Conservation (phyloP, 305 asterid species). For the Fraxinus baroniana region DNA sequence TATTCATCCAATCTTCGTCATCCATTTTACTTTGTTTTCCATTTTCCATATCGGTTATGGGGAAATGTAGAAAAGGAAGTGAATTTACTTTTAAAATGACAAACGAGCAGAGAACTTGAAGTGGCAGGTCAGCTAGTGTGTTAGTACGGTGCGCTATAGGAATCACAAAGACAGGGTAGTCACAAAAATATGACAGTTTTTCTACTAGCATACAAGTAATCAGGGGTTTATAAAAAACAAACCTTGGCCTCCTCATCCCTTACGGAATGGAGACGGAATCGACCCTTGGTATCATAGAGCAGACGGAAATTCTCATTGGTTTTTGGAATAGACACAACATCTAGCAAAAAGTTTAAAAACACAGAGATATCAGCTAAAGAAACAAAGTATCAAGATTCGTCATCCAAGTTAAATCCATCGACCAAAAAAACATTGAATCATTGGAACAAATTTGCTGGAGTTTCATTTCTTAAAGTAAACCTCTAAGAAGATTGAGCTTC, state of each 20-base stretch:
- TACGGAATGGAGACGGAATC: conserved; percentile 58
- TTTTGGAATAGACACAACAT: conserved; percentile 68
- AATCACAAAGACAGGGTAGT: not conserved
- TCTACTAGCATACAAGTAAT: not conserved
- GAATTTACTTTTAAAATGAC: not conserved
- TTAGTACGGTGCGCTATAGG: not conserved
- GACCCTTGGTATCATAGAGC: conserved; percentile 71
- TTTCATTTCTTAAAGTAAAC: not conserved
- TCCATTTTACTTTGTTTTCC: not conserved
- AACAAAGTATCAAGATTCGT: not conserved
- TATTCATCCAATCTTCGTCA: not conserved
- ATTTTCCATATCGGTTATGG: not conserved
- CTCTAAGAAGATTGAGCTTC: not conserved
- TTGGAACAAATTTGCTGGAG: not conserved
- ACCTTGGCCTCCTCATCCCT: conserved; percentile 74
- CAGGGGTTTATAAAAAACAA: not conserved
- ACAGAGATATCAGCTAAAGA: conserved; percentile 1
- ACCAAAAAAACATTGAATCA: not conserved
- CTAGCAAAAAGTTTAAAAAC: conserved; percentile 24
- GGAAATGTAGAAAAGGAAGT: not conserved
- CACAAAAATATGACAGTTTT: not conserved
- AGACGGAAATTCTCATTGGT: conserved; percentile 68
- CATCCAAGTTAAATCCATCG: not conserved
- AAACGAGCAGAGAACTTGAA: not conserved
- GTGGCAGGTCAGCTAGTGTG: not conserved